Evolutionary conservation across 164 flowering plant species (phyloP).

Genomic region (Annona squamosa): DNA sequence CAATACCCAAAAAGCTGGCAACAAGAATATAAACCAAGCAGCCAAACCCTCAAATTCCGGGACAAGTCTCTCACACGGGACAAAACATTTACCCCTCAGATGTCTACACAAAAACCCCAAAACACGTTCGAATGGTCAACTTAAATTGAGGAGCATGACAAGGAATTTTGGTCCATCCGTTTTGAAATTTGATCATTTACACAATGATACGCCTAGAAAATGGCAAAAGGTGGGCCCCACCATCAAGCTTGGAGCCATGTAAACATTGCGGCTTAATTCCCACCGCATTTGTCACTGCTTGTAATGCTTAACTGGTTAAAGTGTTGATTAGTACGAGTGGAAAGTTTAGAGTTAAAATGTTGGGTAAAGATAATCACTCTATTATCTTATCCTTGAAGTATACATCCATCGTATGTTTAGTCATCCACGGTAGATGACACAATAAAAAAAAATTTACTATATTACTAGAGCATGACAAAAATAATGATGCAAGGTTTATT

Average conservation of each 20-base stretch:
- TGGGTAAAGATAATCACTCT: too few species aligned
- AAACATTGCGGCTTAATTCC: too few species aligned
- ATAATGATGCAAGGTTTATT: too few species aligned
- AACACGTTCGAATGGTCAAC: slow-evolving; percentile 5
- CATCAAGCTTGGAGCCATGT: background rate
- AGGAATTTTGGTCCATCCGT: background rate
- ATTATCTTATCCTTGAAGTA: too few species aligned
- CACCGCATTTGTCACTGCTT: too few species aligned
- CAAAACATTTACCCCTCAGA: slow-evolving; percentile 14
- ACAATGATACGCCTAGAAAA: background rate
- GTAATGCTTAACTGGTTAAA: too few species aligned
- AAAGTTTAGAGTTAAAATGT: too few species aligned
- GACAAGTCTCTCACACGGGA: slow-evolving; percentile 11
- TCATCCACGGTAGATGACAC: too few species aligned
- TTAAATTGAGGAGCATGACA: background rate
- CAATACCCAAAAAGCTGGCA: background rate
- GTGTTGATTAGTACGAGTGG: too few species aligned
- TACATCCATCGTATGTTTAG: too few species aligned
- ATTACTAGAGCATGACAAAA: too few species aligned
- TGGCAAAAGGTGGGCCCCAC: background rate
- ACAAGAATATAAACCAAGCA: background rate
- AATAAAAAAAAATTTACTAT: too few species aligned
- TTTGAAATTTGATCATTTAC: background rate
- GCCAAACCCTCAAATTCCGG: slow-evolving; percentile 15
- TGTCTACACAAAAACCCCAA: slow-evolving; percentile 3